Evolutionary conservation across 257 asterid genomes (phyloP).

Genomic region (Craterostigma plantagineum): DNA sequence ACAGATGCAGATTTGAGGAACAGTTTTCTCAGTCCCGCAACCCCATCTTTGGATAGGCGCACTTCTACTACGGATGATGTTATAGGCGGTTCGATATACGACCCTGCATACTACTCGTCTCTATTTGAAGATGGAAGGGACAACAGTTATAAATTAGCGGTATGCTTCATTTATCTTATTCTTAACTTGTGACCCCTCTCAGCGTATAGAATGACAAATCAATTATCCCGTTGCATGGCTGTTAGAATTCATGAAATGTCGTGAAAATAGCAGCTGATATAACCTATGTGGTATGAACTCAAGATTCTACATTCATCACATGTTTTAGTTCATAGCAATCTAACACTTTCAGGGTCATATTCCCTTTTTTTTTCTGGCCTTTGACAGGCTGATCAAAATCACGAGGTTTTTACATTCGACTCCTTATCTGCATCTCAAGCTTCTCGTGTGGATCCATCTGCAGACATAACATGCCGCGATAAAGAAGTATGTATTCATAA

Average conservation of each 20-base stretch:
- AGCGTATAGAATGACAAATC: neutral
- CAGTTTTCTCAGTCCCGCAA: conserved; percentile 72
- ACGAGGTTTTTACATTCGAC: conserved; percentile 10
- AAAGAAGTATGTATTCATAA: conserved; percentile 23
- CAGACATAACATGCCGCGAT: conserved; percentile 15
- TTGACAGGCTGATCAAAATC: conserved; percentile 25
- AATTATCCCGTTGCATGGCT: too few relatives aligned
- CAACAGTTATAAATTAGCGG: conserved; percentile 25
- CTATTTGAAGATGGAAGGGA: conserved; percentile 62
- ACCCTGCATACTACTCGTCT: conserved; percentile 71
- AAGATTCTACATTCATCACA: conserved; percentile 2
- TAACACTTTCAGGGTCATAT: neutral
- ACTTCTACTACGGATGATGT: conserved; percentile 52
- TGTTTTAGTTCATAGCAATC: neutral
- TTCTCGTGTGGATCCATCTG: conserved; percentile 13
- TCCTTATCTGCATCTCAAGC: conserved; percentile 19
- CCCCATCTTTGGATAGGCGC: conserved; percentile 33
- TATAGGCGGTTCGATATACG: conserved; percentile 61
- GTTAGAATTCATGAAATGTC: too few relatives aligned
- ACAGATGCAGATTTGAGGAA: conserved; percentile 58
- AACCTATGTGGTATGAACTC: too few relatives aligned
- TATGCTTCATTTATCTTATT: conserved; percentile 16
- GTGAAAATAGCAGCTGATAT: conserved; percentile 1
- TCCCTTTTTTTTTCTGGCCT: conserved; percentile 6
- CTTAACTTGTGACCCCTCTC: conserved; percentile 4